Percentiles rank a stretch among this genome's conserved stretches.
These are phyloP conservation scores for Solanum hybrid DNA, from an alignment of 305 asterid species.

Conservation along the genomic window DNA sequence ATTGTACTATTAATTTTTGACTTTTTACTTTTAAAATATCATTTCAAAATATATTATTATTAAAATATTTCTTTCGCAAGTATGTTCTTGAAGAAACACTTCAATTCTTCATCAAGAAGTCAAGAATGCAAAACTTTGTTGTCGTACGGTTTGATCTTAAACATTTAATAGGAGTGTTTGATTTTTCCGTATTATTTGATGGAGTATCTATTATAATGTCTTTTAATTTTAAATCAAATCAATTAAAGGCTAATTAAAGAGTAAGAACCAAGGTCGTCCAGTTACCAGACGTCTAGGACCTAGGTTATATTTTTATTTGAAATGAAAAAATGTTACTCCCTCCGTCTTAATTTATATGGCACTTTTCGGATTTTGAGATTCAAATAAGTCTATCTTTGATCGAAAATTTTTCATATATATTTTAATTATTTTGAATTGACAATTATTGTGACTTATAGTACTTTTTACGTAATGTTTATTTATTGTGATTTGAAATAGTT, in stretches of 20 bases:
- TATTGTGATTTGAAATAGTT: no score
- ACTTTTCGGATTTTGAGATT: no score
- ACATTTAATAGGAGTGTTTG: background rate
- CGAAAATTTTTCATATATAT: no score
- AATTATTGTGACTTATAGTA: no score
- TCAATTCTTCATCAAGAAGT: background rate
- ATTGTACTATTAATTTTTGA: no score
- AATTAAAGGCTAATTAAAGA: no score
- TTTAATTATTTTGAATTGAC: no score
- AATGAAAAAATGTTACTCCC: background rate
- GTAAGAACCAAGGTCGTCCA: background rate
- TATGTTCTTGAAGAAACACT: background rate
- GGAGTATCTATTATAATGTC: background rate
- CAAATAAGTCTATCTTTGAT: no score
- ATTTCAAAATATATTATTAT: background rate
- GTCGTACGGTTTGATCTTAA: background rate
- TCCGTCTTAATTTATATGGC: no score
- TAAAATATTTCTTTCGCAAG: background rate
- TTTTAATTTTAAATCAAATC: background rate
- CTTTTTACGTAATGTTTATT: no score
- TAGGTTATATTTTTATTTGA: background rate
- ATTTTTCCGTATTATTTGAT: background rate
- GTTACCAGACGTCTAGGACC: rapidly evolving
- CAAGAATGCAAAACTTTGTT: background rate
- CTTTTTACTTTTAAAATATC: background rate